Percentiles rank a stretch among this genome's conserved stretches.
Conservation (phyloP, 179 eudicot species). For the Drosera spatulata region DNA sequence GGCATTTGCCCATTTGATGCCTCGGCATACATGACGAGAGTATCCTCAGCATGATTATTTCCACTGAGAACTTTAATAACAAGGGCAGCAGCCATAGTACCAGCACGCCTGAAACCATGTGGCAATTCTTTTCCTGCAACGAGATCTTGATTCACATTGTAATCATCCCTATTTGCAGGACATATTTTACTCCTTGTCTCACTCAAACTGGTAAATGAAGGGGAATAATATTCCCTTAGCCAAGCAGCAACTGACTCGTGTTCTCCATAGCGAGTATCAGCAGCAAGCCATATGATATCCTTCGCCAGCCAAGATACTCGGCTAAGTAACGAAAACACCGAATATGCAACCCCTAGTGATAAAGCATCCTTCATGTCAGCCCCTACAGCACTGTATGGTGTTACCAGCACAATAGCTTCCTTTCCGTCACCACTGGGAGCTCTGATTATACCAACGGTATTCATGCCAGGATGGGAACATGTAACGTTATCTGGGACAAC, state of each 20-base stretch:
- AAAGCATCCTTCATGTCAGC: slow-evolving; percentile 50
- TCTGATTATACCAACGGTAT: slow-evolving; percentile 80
- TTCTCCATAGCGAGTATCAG: slow-evolving; percentile 90
- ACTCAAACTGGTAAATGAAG: slow-evolving; percentile 32
- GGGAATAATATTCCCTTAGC: slow-evolving; percentile 76
- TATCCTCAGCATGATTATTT: slow-evolving; percentile 31
- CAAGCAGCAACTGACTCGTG: slow-evolving; percentile 74
- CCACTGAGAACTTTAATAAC: slow-evolving; percentile 66
- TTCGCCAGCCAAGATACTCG: slow-evolving; percentile 92
- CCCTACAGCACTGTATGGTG: slow-evolving; percentile 70
- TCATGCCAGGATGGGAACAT: slow-evolving; percentile 45
- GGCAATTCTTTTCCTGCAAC: slow-evolving; percentile 18
- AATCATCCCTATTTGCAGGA: slow-evolving; percentile 14
- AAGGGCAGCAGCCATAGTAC: slow-evolving; percentile 97
- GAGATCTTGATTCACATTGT: slow-evolving; percentile 13
- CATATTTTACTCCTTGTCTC: slow-evolving; percentile 23
- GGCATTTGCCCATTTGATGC: slow-evolving; percentile 99
- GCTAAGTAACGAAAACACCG: slow-evolving; percentile 66
- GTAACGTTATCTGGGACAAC: slow-evolving; percentile 39
- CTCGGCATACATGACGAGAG: slow-evolving; percentile 76
- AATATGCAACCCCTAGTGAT: slow-evolving; percentile 67
- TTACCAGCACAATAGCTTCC: slow-evolving; percentile 86
- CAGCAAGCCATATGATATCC: slow-evolving; percentile 95
- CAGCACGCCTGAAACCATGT: slow-evolving; percentile 70
- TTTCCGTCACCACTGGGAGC: slow-evolving; percentile 99